A percentile compares a stretch with the other conserved stretches of the same genome.
These are phyloP conservation scores for Chamaecrista fasciculata DNA, from an alignment of 306 rosid species.

Conservation along the genomic window DNA sequence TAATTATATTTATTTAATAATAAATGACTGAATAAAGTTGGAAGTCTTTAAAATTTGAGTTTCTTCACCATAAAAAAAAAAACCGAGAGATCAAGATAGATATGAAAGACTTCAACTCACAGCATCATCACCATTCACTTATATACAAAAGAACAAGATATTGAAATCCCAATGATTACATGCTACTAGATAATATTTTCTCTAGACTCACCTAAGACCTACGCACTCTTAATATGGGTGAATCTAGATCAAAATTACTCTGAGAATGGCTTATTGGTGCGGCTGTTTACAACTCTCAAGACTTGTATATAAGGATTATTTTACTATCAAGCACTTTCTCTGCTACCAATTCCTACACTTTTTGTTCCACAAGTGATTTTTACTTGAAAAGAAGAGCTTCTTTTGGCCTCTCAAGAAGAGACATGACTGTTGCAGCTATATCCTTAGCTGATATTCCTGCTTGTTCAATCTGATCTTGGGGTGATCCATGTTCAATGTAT, in stretches of 20 bases:
- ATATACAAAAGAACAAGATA: neutral
- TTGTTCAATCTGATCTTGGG: constrained; percentile 60
- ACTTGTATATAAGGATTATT: no score
- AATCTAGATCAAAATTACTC: neutral
- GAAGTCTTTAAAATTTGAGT: no score
- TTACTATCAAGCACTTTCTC: no score
- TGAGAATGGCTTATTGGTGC: neutral
- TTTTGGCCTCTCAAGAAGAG: constrained; percentile 68
- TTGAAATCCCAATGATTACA: neutral
- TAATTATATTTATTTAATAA: no score
- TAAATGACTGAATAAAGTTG: no score
- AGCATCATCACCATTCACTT: no score
- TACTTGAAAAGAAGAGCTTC: constrained; percentile 62
- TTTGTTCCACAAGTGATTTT: constrained; percentile 28
- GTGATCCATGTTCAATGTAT: constrained; percentile 87
- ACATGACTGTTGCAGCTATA: constrained; percentile 66
- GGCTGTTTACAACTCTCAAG: constrained; percentile 28
- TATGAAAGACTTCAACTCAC: no score
- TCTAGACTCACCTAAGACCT: constrained; percentile 1
- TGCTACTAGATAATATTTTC: neutral
- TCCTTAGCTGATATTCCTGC: constrained; percentile 80
- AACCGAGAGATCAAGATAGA: no score
- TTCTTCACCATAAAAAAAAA: no score
- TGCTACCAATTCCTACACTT: no score
- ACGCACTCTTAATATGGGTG: neutral